These are phyloP conservation scores for Boletales sp. DNA, from an alignment of 768 basidiomycete species.

Conservation along the genomic window DNA sequence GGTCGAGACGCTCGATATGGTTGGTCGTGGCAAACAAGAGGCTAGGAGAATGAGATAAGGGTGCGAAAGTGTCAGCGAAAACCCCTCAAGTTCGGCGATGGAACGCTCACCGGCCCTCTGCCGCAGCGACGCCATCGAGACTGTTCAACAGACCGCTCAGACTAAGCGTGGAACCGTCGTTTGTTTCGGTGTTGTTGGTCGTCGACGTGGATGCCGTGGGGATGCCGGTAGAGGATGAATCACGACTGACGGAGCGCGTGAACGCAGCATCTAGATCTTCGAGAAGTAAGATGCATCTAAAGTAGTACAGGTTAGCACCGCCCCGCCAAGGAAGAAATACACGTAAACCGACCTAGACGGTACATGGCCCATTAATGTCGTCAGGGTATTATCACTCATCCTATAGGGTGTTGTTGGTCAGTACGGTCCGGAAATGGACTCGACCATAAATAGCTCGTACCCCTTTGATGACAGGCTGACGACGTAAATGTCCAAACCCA, in stretches of 20 bases:
- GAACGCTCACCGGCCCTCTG: conserved; percentile 72
- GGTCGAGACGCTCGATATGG: conserved; percentile 90
- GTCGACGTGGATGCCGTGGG: conserved; percentile 50
- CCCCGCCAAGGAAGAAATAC: conserved; percentile 3
- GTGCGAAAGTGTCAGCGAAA: conserved; percentile 18
- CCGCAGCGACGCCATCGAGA: conserved; percentile 81
- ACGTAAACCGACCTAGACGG: conserved; percentile 60
- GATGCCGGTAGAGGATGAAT: conserved; percentile 70
- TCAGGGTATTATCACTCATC: conserved; percentile 88
- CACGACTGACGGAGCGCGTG: conserved; percentile 83
- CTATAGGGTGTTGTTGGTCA: conserved; percentile 35
- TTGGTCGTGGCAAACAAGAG: conserved; percentile 91
- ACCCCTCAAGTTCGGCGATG: conserved; percentile 2
- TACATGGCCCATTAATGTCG: conserved; percentile 85
- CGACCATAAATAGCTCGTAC: conserved; percentile 37
- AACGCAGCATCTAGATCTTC: conserved; percentile 94
- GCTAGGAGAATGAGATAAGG: conserved; percentile 32
- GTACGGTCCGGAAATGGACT: conserved; percentile 2
- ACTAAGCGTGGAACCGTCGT: conserved; percentile 79
- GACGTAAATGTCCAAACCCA: conserved; percentile 88
- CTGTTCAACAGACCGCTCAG: conserved; percentile 84
- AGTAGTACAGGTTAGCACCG: conserved; percentile 6
- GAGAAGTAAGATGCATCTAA: conserved; percentile 85
- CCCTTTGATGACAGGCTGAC: conserved; percentile 86
- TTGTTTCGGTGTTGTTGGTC: conserved; percentile 43